A percentile compares a stretch with the other conserved stretches of the same genome.
phyloP scores from a whole-genome alignment of 1,284 basidiomycete species.

The Heterobasidion parviporum region DNA sequence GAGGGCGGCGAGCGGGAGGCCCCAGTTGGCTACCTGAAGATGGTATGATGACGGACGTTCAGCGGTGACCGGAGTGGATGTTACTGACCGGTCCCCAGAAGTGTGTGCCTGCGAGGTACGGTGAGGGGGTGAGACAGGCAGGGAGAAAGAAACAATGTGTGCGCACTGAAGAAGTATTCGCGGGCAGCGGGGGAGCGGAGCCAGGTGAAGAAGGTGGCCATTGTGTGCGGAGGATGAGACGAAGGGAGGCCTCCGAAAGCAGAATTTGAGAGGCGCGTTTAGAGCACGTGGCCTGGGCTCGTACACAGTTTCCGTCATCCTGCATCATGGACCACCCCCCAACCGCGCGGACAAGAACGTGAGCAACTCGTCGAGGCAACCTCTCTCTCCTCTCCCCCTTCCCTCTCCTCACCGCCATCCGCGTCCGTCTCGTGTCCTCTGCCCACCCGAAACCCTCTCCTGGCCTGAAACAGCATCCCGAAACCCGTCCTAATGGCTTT shows the following conservation, averaged over 20 bases:
- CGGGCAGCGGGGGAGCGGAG: conserved; percentile 81
- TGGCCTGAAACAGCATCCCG: too few species aligned
- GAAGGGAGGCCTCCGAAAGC: neutral
- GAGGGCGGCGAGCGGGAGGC: conserved; percentile 86
- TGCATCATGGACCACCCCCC: neutral
- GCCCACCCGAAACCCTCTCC: too few species aligned
- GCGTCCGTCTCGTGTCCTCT: neutral
- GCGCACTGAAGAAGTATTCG: conserved; percentile 91
- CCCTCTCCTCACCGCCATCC: neutral
- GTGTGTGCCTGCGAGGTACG: conserved; percentile 64
- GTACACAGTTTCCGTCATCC: too few species aligned
- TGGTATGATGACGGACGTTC: conserved; percentile 7
- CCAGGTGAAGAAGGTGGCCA: conserved; percentile 82
- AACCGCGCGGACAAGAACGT: neutral
- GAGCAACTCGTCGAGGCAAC: neutral
- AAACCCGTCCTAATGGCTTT: neutral
- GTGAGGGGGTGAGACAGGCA: neutral
- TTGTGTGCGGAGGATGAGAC: conserved; percentile 20
- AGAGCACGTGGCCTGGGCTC: too few species aligned
- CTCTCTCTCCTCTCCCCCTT: neutral
- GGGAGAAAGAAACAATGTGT: neutral
- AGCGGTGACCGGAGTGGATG: conserved; percentile 4
- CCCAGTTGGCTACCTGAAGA: conserved; percentile 89
- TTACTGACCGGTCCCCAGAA: conserved; percentile 89
- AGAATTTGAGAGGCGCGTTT: too few species aligned